Evolutionary conservation across 2,329 filamentous ascomycete species (phyloP).

Genomic region (Nannizzia gypsea): DNA sequence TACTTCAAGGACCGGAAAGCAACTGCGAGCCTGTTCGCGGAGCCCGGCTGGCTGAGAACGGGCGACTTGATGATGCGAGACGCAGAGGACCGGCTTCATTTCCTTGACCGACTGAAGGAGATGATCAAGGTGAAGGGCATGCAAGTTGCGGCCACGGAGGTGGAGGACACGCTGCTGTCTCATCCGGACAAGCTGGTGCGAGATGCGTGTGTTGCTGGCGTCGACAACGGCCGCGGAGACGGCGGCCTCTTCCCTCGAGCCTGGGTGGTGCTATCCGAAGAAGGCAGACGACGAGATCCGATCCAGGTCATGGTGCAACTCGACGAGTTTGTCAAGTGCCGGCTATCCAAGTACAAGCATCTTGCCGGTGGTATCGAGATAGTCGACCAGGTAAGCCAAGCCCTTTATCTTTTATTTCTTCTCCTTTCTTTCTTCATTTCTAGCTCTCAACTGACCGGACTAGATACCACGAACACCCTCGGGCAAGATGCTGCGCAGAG

Average conservation of each 20-base stretch:
- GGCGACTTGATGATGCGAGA: conserved; percentile 25
- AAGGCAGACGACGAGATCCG: conserved; percentile 5
- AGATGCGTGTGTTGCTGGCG: conserved; percentile 11
- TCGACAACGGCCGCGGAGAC: conserved; percentile 12
- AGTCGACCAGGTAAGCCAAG: conserved; percentile 8
- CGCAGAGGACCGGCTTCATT: conserved; percentile 35
- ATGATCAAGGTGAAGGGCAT: conserved; percentile 55
- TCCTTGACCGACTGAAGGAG: conserved; percentile 53
- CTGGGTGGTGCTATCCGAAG: conserved; percentile 9
- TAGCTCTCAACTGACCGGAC: neutral
- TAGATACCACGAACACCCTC: conserved; percentile 13
- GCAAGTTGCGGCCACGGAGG: conserved; percentile 50
- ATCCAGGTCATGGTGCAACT: conserved; percentile 5
- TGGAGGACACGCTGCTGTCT: conserved; percentile 51
- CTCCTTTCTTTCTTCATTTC: neutral
- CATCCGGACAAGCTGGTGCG: conserved; percentile 30
- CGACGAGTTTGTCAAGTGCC: conserved; percentile 10
- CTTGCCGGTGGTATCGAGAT: conserved; percentile 11
- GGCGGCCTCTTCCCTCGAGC: conserved; percentile 11
- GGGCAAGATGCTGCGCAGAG: conserved; percentile 12
- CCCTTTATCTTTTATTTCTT: neutral
- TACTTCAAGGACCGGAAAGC: conserved; percentile 34
- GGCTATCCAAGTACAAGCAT: conserved; percentile 12
- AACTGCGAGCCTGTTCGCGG: conserved; percentile 28
- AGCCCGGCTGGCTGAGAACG: conserved; percentile 35